These are phyloP conservation scores for Digitaria exilis DNA, from an alignment of 202 grass and related monocot genomes.

Conservation along the genomic window DNA sequence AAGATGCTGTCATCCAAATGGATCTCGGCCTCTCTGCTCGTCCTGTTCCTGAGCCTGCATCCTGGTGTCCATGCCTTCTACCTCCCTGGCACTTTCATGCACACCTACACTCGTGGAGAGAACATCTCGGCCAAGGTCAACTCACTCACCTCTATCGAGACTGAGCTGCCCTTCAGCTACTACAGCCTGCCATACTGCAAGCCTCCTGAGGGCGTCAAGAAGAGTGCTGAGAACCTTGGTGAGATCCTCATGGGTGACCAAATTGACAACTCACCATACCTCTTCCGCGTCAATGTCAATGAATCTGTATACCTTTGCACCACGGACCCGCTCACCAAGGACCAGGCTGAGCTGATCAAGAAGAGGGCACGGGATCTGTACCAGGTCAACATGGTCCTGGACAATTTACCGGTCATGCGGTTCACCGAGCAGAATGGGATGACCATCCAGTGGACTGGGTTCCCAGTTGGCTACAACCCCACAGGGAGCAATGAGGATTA, in stretches of 20 bases:
- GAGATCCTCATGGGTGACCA: conserved; percentile 98
- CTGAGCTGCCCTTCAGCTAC: no score
- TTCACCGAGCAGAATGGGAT: conserved; percentile 83
- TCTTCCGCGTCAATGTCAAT: conserved; percentile 74
- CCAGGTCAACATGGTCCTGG: conserved; percentile 95
- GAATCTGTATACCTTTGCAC: conserved; percentile 86
- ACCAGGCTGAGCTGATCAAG: conserved; percentile 80
- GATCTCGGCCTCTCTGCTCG: conserved; percentile 37
- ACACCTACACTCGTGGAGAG: no score
- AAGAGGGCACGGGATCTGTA: conserved; percentile 76
- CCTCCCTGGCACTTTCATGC: no score
- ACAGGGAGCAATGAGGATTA: conserved; percentile 71
- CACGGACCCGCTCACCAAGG: conserved; percentile 57
- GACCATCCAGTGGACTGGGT: conserved; percentile 89
- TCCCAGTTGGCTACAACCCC: conserved; percentile 76
- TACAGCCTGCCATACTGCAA: no score
- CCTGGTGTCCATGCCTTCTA: no score
- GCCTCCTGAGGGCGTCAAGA: not conserved
- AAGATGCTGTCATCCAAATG: conserved; percentile 42
- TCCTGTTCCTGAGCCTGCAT: no score
- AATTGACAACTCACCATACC: conserved; percentile 91
- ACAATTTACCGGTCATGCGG: conserved; percentile 88
- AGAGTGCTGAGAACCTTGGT: conserved; percentile 86
- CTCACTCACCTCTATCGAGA: no score
- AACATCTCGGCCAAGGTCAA: no score